Evolutionary conservation across 2,329 filamentous ascomycete genomes (phyloP), one percentile per base, ranked within the genome.

Genomic region (Akanthomyces lecanii): DNA sequence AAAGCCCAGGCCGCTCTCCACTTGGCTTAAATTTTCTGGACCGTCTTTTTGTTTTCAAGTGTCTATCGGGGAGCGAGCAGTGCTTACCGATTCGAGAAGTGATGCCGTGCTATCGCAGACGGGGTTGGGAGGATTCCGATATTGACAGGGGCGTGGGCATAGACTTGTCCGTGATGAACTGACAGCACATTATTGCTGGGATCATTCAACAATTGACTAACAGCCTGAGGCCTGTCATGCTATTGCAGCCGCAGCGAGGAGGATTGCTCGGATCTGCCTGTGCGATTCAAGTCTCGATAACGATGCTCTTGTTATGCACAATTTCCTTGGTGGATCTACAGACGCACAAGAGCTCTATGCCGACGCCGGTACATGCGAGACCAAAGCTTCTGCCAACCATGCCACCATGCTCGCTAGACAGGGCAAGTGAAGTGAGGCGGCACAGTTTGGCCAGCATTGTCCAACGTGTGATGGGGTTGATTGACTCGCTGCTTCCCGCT

Each of bases 121-220:
- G 48, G 50, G 58, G 58, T 61, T 61, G 58, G 56, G 16, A 60
- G 47, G 58, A 61, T 61, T 61, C 48, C 12, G 58, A 53, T 51
- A 61, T 40, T 47, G 58, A 21, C 58, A 45, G 40, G 57, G 58
- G 58, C 38, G 58, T 61, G 58, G 40, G 23, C 21, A 18, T 60
- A 38, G 36, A 5, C 56, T 14, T 36, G 47, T 36, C 48, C 47
- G 57, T 51, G 57, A 60, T 52, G 47, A 60, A 60, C 53, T 61
- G 25, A 51, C 50, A 44, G 57, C 45, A 23, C 45, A 53, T 42
- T 61, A 53, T 53, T 61, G 28, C 58, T 54, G 50, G 48, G 58
- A 53, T 61, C 30, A 52, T 47, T 23, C 21, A 58, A 16, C 30
- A 28, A 56, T 42, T n/a, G 28, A 23, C 42, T n/a, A 48, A 30